Conservation (phyloP, 345 rosid genomes). For the Melaleuca alternifolia region DNA sequence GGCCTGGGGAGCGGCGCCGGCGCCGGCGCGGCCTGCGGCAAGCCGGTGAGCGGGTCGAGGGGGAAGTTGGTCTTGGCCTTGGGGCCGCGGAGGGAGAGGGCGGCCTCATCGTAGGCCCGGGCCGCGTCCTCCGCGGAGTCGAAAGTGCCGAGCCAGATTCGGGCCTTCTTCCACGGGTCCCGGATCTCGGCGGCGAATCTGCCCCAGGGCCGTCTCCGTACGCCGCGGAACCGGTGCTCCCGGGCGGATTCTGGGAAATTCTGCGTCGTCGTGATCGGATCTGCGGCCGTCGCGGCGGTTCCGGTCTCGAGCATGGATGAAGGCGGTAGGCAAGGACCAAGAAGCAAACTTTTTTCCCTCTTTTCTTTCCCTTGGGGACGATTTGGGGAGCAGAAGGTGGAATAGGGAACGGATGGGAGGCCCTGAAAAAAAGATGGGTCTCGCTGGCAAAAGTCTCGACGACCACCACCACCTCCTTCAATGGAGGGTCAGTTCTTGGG, state of each 20-base stretch:
- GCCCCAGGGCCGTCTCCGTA: constrained; percentile 84
- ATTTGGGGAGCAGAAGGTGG: neutral
- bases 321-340: neutral
- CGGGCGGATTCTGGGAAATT: constrained; percentile 19
- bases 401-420: neutral
- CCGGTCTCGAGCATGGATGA: neutral
- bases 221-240: constrained; percentile 62
- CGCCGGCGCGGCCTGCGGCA: neutral
- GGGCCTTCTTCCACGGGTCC: constrained; percentile 75
- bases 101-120: constrained; percentile 79
- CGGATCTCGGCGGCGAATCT: constrained; percentile 93
- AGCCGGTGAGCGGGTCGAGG: neutral
- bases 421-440: neutral
- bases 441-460: neutral
- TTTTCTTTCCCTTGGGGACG: neutral
- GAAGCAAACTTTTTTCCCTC: neutral
- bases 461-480: neutral
- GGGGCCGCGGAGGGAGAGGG: constrained; percentile 69
- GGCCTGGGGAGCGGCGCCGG: neutral
- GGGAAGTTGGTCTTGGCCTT: constrained; percentile 91
- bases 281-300: neutral
- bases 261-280: constrained; percentile 1
- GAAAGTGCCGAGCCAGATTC: constrained; percentile 94
- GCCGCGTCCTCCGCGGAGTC: constrained; percentile 93
- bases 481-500: neutral